Percentiles rank a stretch among this genome's conserved stretches.
Evolutionary conservation across 108 stramenopile genomes (phyloP).

Genomic region (Cylindrotheca closterium): DNA sequence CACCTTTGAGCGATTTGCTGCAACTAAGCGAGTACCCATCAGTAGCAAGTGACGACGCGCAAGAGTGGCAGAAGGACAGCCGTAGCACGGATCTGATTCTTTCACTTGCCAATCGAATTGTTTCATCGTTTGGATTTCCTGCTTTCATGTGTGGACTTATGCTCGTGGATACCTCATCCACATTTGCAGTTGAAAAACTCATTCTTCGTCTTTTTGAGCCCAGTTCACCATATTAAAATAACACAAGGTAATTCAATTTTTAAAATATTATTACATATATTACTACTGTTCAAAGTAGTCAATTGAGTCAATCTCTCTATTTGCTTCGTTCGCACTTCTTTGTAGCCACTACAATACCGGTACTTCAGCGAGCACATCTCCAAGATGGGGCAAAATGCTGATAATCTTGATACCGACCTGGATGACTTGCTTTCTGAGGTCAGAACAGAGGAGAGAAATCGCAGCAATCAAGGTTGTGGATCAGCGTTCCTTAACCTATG

Average conservation of each 20-base stretch:
- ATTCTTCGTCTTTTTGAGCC: conserved; percentile 11
- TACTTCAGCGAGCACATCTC: too few relatives aligned
- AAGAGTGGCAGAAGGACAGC: conserved; percentile 1
- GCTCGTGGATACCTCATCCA: conserved; percentile 57
- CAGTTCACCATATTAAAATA: too few relatives aligned
- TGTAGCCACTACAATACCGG: too few relatives aligned
- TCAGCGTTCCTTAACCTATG: conserved; percentile 3
- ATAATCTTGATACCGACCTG: background rate
- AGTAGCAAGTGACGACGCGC: conserved; percentile 10
- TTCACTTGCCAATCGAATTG: background rate
- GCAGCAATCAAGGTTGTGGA: too few relatives aligned
- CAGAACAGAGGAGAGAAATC: background rate
- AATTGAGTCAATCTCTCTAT: too few relatives aligned
- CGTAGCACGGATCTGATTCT: background rate
- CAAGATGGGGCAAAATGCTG: background rate
- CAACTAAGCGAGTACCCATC: conserved; percentile 74
- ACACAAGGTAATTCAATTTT: too few relatives aligned
- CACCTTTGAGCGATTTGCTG: conserved; percentile 77
- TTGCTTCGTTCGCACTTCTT: too few relatives aligned
- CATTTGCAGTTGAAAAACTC: conserved; percentile 33
- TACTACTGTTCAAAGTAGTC: too few relatives aligned
- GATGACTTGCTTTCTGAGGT: background rate
- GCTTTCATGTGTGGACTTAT: conserved; percentile 52
- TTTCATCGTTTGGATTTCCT: conserved; percentile 45
- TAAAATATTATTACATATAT: too few relatives aligned